Conservation (phyloP, 371 early-diverging fungal genomes). For the Haplosporangium sp. region DNA sequence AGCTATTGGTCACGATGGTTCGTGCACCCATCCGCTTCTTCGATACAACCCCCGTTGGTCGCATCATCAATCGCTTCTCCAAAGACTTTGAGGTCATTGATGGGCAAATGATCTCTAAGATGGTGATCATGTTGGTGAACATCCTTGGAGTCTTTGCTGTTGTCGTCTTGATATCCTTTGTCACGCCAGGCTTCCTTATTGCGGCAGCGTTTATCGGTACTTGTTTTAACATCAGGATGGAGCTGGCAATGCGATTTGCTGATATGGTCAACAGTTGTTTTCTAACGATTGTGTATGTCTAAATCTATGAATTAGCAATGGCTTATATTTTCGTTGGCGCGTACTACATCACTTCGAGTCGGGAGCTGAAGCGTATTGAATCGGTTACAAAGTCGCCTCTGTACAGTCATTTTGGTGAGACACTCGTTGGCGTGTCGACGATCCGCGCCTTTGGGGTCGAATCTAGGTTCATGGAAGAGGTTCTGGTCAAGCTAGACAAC, state of each 20-base stretch:
- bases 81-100: constrained; percentile 84
- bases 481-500: constrained; percentile 64
- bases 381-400: constrained; percentile 81
- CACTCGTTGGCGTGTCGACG: constrained; percentile 73
- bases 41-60: constrained; percentile 61
- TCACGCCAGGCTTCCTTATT: constrained; percentile 70
- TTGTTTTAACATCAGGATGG: too few species aligned
- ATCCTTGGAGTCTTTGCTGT: constrained; percentile 65
- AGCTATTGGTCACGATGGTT: constrained; percentile 64
- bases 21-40: constrained; percentile 76
- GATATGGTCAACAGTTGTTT: too few species aligned
- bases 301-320: constrained; percentile 17
- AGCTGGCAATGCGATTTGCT: too few species aligned
- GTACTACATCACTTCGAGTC: constrained; percentile 75
- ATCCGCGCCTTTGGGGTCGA: constrained; percentile 84
- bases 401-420: constrained; percentile 83
- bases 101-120: constrained; percentile 63
- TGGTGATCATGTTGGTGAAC: constrained; percentile 66
- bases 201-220: constrained; percentile 49
- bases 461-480: constrained; percentile 66
- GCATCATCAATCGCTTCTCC: constrained; percentile 84
- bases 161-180: constrained; percentile 68
- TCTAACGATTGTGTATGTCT: neutral
- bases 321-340: constrained; percentile 64
- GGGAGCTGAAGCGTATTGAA: constrained; percentile 86